phyloP scores from a whole-genome alignment of 169 alveolate genomes.

The Neospora caninum region DNA sequence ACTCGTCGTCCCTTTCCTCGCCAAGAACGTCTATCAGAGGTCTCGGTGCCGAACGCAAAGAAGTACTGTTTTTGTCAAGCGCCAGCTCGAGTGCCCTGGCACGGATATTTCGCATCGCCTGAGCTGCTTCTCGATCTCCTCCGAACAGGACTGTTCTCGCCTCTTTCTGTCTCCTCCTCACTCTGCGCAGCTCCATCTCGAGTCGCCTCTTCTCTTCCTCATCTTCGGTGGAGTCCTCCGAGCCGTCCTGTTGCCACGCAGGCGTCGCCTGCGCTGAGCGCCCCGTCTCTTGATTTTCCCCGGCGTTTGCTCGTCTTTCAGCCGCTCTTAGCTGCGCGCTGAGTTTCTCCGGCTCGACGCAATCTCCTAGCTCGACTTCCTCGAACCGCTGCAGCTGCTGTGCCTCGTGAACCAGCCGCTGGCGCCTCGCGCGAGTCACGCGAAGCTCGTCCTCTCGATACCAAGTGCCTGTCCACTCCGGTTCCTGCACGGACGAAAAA shows the following conservation, averaged over 20 bases:
- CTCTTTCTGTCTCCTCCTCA: not conserved
- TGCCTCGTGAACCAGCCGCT: not conserved
- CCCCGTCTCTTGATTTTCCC: too few species aligned
- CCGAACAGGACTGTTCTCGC: not conserved
- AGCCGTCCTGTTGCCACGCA: not conserved
- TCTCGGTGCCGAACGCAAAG: not conserved
- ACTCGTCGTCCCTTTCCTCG: not conserved
- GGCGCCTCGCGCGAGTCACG: not conserved
- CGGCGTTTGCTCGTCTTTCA: too few species aligned
- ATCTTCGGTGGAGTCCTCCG: not conserved
- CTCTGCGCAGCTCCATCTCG: not conserved
- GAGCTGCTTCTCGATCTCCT: not conserved
- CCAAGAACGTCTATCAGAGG: not conserved
- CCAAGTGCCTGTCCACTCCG: not conserved
- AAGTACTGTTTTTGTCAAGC: not conserved
- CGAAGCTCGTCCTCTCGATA: not conserved
- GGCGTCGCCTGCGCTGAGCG: too few species aligned
- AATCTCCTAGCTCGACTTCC: not conserved
- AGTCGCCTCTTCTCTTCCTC: not conserved
- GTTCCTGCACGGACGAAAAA: not conserved
- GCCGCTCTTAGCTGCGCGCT: not conserved
- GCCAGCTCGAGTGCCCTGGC: not conserved
- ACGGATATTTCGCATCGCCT: not conserved
- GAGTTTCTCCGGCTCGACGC: too few species aligned
- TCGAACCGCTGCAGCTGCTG: slow-evolving; percentile 1